phyloP scores from a whole-genome alignment of 768 basidiomycete species.

The Boletus tomentosulus region DNA sequence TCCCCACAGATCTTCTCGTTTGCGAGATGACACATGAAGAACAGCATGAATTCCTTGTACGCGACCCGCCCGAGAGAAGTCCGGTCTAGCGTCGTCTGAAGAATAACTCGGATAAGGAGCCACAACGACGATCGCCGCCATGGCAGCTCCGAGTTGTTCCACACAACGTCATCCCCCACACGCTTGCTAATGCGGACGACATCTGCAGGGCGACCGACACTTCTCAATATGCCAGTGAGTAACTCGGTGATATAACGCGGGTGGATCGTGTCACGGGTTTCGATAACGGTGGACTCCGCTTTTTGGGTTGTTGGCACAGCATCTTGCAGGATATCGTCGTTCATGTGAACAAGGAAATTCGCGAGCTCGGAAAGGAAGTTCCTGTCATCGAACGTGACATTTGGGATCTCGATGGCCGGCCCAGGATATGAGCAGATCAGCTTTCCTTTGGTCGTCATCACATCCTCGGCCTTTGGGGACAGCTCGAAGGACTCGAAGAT shows the following conservation, averaged over 20 bases:
- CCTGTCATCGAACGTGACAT: constrained; percentile 22
- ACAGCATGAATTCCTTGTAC: too few species aligned
- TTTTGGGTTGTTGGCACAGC: constrained; percentile 34
- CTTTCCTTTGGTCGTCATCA: constrained; percentile 31
- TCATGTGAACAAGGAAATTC: background rate
- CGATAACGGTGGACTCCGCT: constrained; percentile 30
- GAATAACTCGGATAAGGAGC: constrained; percentile 43
- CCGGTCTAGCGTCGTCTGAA: too few species aligned
- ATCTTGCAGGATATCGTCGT: constrained; percentile 31
- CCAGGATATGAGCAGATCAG: constrained; percentile 47
- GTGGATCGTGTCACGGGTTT: constrained; percentile 11
- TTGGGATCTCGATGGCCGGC: constrained; percentile 37
- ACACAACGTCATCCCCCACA: constrained; percentile 17
- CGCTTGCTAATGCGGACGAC: too few species aligned
- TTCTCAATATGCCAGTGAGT: too few species aligned
- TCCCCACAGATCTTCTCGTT: background rate
- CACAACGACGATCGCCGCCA: constrained; percentile 51
- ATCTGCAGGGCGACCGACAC: too few species aligned
- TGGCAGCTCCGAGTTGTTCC: constrained; percentile 35
- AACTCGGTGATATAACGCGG: too few species aligned
- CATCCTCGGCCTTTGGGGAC: constrained; percentile 25
- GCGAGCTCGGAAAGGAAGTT: constrained; percentile 33
- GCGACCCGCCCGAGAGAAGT: too few species aligned
- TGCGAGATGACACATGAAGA: too few species aligned
- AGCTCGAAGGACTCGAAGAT: constrained; percentile 46